Evolutionary conservation across 2,329 filamentous ascomycete species (phyloP), one percentile per base, ranked within the genome.

Genomic region (Colletotrichum tropicicola): DNA sequence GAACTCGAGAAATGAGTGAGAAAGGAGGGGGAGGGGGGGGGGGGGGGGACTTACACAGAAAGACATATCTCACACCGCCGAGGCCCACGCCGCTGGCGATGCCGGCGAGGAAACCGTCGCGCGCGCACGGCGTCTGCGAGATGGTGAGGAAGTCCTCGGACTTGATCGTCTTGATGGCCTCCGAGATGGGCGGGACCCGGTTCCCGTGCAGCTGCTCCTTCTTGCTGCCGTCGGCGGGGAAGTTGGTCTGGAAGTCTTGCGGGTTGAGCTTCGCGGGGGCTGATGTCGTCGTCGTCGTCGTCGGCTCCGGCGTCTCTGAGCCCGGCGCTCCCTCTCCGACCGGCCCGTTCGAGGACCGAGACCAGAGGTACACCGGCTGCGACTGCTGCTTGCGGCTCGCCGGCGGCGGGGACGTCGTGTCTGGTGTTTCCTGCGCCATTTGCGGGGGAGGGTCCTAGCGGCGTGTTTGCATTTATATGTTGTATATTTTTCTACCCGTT

Each of bases 91-190:
- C 96, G 3, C 88, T 85, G 1, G 88, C 91, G 71, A 99, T 97
- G 23, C 94, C 96, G 2, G 92, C 89, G 70, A 98, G 81, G 56
- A 97, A 83, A 2, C 92, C 91, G 74, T 97, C 91, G 66, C 94
- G 85, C 19, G 93, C 91, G 77, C 96, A 98, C 0, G 95, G 95
- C 61, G 89, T 87, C 77, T 91, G 91, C 76, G 94, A 90, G 56
- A 97, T 82, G 45, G 88, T 87, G 45, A 88, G 77, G 68, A 94
- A 91, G 72, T 95, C 92, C 39, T 90, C 83, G 39, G 84, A 74
- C 66, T 89, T 89, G 66, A 95, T 89, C 49, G 85, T 87, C 67
- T 88, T 86, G 52, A 94, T 82, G 1, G 88, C 92, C 43, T 93
- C 89, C 37, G 71, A 49, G 75, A 86, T 59, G 80, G 82, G 68